Evolutionary conservation across 2,329 filamentous ascomycete genomes (phyloP), one percentile per base, ranked within the genome.

Genomic region (Talaromyces albobiverticillius): DNA sequence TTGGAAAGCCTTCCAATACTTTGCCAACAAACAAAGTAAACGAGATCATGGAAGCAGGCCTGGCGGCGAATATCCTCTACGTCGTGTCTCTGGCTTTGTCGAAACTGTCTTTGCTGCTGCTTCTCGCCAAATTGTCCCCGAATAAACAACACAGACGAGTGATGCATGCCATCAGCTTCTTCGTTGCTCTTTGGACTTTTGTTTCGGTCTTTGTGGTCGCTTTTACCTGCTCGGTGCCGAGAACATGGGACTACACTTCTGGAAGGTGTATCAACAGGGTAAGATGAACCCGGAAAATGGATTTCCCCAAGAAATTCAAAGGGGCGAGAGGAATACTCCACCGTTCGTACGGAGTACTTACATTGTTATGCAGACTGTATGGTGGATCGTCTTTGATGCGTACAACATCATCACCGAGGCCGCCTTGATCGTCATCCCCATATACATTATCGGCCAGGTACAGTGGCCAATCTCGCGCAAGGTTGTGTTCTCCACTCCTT

Each of bases 161-260:
- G 6, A 49, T 49, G 34, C 22, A 49, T 14, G 22, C 20, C 31
- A 49, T 49, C 9, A 49, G 20, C 32, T 2, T 40, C 22, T 49
- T 49, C 16, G 34, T 29, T 11, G 29, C 26, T 2, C 20, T 49
- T 23, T 48, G 26, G 26, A 29, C 22, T 13, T 29, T 40, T 14
- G 36, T 49, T 29, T 49, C 46, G 5, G 16, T 49, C 34, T 29
- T 40, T 29, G 34, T 49, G 46, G 18, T 23, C 29, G 18, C 32
- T 8, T 49, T 49, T 49, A 25, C 32, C 46, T 49, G 46, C 46
- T 49, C 46, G 34, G 46, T 40, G n/a, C 46, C 46, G 8, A 20
- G 40, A 20, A 49, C 22, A 26, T 48, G 46, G 46, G 9, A 49
- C 8, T 49, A 29, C 46, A 18, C 32, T 29, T 49, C 34, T 29